phyloP scores from a whole-genome alignment of 306 rosid genomes.

The cucumber (Cucumis sativus) region DNA sequence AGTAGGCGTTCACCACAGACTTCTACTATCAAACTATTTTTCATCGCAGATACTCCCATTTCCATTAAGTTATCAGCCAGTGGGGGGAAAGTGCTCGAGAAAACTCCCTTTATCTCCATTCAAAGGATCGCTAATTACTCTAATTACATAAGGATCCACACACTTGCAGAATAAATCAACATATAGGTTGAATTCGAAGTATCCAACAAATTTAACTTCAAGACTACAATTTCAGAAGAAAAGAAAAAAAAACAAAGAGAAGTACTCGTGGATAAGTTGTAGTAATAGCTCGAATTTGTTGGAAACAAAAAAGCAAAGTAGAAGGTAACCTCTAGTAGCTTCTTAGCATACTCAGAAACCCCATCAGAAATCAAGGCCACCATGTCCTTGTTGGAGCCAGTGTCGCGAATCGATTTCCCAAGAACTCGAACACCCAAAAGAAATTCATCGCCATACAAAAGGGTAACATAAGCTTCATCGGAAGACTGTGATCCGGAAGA shows the following conservation, averaged over 20 bases:
- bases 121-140: neutral
- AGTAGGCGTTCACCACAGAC: neutral
- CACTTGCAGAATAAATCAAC: neutral
- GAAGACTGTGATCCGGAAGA: conserved; percentile 33
- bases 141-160: neutral
- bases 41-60: neutral
- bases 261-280: neutral
- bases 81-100: neutral
- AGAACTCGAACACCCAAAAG: conserved; percentile 88
- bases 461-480: conserved; percentile 79
- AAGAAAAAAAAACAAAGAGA: neutral
- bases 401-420: conserved; percentile 80
- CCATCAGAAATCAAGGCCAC: conserved; percentile 93
- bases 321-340: conserved; percentile 50
- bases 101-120: neutral
- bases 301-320: neutral
- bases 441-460: conserved; percentile 91
- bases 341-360: conserved; percentile 69
- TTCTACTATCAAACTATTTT: neutral
- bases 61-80: neutral
- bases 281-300: neutral
- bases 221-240: neutral
- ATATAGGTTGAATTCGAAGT: neutral
- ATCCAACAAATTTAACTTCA: neutral
- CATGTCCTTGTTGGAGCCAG: conserved; percentile 79